phyloP scores from a whole-genome alignment of 2,329 filamentous ascomycete species.

The Talaromyces albobiverticillius region DNA sequence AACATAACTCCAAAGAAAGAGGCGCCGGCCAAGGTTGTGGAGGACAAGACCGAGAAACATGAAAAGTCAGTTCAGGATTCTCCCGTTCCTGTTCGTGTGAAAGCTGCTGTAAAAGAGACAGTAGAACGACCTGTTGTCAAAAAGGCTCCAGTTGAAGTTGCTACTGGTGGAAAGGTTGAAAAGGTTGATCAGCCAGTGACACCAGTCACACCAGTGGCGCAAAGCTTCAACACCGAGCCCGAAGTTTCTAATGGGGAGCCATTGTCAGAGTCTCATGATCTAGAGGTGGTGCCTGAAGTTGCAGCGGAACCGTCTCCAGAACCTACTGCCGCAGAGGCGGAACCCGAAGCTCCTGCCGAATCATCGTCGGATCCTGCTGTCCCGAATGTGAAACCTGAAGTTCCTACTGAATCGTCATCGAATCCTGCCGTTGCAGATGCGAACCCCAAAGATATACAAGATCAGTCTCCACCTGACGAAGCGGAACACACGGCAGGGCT shows the following conservation, averaged over 20 bases:
- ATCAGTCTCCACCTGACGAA: neutral
- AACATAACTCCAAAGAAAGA: conserved; percentile 12
- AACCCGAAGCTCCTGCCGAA: neutral
- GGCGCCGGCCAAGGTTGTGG: neutral
- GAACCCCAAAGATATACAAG: neutral
- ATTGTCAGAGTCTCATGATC: neutral
- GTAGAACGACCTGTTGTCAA: neutral
- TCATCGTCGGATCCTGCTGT: neutral
- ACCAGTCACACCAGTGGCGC: neutral
- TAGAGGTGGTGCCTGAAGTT: neutral
- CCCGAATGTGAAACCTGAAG: neutral
- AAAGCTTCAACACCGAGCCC: neutral
- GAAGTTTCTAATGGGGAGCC: neutral
- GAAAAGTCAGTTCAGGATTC: neutral
- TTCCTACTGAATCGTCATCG: neutral
- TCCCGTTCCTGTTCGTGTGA: neutral
- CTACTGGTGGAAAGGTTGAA: neutral
- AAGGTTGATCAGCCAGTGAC: neutral
- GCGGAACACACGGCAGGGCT: neutral
- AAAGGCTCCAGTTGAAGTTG: neutral
- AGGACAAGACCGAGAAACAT: neutral
- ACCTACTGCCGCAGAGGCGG: neutral
- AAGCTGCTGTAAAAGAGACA: neutral
- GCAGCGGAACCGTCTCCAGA: neutral
- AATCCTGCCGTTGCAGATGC: neutral